These are phyloP conservation scores for Buddleja alternifolia DNA, from an alignment of 257 asterid genomes.

Conservation along the genomic window DNA sequence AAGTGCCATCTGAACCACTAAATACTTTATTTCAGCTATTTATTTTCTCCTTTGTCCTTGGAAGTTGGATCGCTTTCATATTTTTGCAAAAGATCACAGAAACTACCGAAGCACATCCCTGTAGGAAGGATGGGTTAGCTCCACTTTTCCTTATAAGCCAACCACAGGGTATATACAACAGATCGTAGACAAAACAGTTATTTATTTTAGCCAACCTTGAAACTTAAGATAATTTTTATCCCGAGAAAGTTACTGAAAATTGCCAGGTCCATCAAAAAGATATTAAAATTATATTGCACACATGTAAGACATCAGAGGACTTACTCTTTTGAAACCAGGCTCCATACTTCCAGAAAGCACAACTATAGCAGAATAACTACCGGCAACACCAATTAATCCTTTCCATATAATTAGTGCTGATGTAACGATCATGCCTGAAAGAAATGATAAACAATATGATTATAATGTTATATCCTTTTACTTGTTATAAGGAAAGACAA, in stretches of 20 bases:
- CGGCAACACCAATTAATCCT: conserved; percentile 91
- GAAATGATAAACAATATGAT: conserved; percentile 11
- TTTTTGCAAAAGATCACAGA: no score
- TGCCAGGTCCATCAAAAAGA: conserved; percentile 10
- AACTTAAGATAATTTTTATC: not conserved
- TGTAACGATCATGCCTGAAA: conserved; percentile 93
- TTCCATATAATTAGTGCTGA: conserved; percentile 99
- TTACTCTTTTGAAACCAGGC: conserved; percentile 97
- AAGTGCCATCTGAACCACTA: no score
- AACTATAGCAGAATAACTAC: conserved; percentile 98
- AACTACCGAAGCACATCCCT: no score
- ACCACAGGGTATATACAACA: no score
- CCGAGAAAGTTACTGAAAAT: not conserved
- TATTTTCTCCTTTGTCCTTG: no score
- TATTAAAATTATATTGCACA: conserved; percentile 8
- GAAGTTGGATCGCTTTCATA: no score
- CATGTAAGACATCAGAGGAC: conserved; percentile 30
- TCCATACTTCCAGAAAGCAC: conserved; percentile 99
- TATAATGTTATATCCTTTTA: conserved; percentile 5
- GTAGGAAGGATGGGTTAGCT: no score
- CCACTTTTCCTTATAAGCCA: no score
- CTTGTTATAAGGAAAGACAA: not conserved
- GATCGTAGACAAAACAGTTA: not conserved
- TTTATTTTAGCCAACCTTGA: conserved; percentile 1
- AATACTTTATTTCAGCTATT: no score